phyloP scores from a whole-genome alignment of 2,329 filamentous ascomycete genomes.

The Davidsoniella eucalypti region DNA sequence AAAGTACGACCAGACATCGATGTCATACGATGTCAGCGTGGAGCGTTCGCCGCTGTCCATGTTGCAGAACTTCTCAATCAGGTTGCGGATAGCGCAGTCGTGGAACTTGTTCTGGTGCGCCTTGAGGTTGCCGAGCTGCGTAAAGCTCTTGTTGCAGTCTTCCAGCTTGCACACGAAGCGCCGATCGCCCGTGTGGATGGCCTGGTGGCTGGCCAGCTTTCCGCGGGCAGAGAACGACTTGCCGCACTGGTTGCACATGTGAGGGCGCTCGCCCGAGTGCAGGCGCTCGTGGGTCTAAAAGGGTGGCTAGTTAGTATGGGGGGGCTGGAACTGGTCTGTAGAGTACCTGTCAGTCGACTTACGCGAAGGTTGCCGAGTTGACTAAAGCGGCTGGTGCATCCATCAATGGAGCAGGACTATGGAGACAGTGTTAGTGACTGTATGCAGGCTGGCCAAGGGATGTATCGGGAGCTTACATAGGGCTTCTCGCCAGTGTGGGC shows the following conservation, averaged over 20 bases:
- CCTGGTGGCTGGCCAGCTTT: conserved; percentile 70
- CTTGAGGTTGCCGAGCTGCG: conserved; percentile 85
- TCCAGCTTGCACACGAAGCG: conserved; percentile 70
- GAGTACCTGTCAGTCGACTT: conserved; percentile 16
- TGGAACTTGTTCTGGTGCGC: conserved; percentile 94
- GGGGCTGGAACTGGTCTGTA: neutral
- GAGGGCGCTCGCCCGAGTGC: conserved; percentile 78
- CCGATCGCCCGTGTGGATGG: conserved; percentile 62
- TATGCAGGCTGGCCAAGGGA: neutral
- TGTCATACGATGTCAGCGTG: conserved; percentile 44
- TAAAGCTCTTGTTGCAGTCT: conserved; percentile 74
- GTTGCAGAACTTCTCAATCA: conserved; percentile 55
- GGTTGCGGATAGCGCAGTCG: conserved; percentile 48
- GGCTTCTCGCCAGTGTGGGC: conserved; percentile 83
- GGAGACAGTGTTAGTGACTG: conserved; percentile 15
- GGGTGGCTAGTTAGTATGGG: neutral
- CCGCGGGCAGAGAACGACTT: conserved; percentile 75
- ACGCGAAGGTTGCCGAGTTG: conserved; percentile 85
- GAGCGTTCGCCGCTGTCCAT: conserved; percentile 43
- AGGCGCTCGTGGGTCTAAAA: conserved; percentile 65
- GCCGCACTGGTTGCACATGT: conserved; percentile 60
- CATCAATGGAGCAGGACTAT: conserved; percentile 50
- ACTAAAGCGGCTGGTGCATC: conserved; percentile 67
- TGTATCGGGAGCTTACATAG: conserved; percentile 45
- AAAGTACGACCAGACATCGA: conserved; percentile 72